Evolutionary conservation across 805 yeast genomes (phyloP).

Genomic region (Saturnispora besseyi): DNA sequence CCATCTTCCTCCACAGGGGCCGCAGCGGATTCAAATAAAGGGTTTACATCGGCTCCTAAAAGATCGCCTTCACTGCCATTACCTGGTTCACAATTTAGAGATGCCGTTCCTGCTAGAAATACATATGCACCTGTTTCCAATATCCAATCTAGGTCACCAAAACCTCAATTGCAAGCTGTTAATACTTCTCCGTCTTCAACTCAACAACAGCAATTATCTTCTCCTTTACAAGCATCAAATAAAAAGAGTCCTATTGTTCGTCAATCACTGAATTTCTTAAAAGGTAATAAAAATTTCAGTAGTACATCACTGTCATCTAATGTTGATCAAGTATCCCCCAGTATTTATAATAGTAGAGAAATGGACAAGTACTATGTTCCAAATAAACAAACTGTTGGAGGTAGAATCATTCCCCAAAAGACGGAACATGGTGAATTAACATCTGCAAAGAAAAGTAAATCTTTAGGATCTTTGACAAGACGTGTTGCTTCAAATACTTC

Average conservation of each 20-base stretch:
- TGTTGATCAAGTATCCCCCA: conserved; percentile 6
- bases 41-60: not conserved
- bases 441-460: conserved; percentile 36
- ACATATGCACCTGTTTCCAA: not conserved
- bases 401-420: conserved; percentile 40
- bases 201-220: conserved; percentile 3
- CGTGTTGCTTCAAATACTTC: conserved; percentile 30
- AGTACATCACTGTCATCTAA: conserved; percentile 19
- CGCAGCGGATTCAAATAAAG: not conserved
- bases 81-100: conserved; percentile 13
- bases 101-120: conserved; percentile 17
- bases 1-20: not conserved
- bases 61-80: conserved; percentile 20
- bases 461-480: conserved; percentile 36
- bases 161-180: not conserved
- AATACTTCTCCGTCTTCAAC: not conserved
- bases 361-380: conserved; percentile 29
- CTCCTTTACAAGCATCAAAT: conserved; percentile 5
- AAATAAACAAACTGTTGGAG: conserved; percentile 32
- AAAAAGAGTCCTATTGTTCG: conserved; percentile 30
- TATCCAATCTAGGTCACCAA: not conserved
- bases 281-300: conserved; percentile 23
- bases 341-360: conserved; percentile 14
- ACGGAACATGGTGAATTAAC: conserved; percentile 15
- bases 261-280: conserved; percentile 30